Conservation (phyloP, 305 asterid genomes). For the Solanum hybrid region DNA sequence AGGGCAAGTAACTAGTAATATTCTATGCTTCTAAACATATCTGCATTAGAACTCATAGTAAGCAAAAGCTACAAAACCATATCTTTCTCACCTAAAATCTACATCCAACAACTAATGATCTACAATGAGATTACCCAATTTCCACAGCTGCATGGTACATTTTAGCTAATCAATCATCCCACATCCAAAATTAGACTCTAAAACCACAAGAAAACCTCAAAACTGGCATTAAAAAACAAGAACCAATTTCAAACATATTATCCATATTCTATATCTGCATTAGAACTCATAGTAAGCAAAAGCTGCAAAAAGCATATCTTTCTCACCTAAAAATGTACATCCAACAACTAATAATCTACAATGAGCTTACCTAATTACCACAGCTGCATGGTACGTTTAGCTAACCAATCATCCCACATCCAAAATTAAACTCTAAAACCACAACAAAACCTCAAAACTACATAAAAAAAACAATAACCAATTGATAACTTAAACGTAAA, state of each 20-base stretch:
- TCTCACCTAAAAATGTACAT: neutral
- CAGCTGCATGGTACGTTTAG: neutral
- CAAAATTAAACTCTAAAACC: neutral
- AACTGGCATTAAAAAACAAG: neutral
- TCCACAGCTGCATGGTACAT: neutral
- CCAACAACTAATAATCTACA: neutral
- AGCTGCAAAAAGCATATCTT: neutral
- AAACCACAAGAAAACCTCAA: constrained; percentile 1
- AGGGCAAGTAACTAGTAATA: neutral
- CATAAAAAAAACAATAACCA: neutral
- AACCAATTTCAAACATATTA: neutral
- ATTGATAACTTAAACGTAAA: neutral
- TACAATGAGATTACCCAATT: neutral
- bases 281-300: neutral
- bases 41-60: neutral
- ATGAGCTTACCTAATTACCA: neutral
- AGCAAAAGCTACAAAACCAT: neutral
- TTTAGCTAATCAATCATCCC: neutral
- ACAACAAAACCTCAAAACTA: neutral
- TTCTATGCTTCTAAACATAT: neutral
- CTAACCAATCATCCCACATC: neutral
- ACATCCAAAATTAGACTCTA: neutral
- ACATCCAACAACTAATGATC: neutral
- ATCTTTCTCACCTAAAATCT: neutral
- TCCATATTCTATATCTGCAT: neutral